phyloP scores from a whole-genome alignment of 306 rosid species.

The Castanea crenata region DNA sequence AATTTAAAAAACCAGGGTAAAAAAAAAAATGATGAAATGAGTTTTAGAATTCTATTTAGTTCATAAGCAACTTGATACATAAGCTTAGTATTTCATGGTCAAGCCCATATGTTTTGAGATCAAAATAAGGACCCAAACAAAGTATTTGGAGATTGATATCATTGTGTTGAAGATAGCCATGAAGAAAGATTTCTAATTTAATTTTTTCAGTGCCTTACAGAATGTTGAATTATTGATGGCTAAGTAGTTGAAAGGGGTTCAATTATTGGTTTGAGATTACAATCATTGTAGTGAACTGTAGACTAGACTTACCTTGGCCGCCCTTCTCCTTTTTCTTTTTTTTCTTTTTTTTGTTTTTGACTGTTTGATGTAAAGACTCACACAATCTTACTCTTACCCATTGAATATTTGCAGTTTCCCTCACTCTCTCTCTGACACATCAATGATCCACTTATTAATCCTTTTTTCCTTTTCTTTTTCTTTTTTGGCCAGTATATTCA shows the following conservation, averaged over 20 bases:
- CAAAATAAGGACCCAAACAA: neutral
- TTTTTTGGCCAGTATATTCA: neutral
- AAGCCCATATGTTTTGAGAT: neutral
- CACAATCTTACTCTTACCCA: neutral
- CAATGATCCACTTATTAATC: neutral
- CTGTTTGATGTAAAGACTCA: slow-evolving; percentile 16
- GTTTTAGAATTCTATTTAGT: neutral
- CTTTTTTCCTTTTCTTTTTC: neutral
- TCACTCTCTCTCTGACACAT: neutral
- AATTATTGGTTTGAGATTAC: slow-evolving; percentile 62
- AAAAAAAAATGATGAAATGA: neutral
- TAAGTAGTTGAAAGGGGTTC: slow-evolving; percentile 40
- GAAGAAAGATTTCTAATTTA: neutral
- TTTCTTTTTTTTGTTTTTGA: slow-evolving; percentile 13
- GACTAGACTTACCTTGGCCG: slow-evolving; percentile 51
- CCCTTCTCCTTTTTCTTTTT: slow-evolving; percentile 19
- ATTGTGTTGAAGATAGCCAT: neutral
- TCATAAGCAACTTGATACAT: neutral
- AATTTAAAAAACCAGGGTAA: neutral
- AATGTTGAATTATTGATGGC: slow-evolving; percentile 51
- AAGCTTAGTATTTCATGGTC: neutral
- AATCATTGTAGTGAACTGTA: slow-evolving; percentile 61
- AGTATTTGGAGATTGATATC: neutral
- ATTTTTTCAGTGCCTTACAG: neutral
- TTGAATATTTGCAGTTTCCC: neutral